A percentile compares a stretch with the other conserved stretches of the same genome.
phyloP scores from a whole-genome alignment of 2,329 filamentous ascomycete genomes.

The Paraphoma sp. region DNA sequence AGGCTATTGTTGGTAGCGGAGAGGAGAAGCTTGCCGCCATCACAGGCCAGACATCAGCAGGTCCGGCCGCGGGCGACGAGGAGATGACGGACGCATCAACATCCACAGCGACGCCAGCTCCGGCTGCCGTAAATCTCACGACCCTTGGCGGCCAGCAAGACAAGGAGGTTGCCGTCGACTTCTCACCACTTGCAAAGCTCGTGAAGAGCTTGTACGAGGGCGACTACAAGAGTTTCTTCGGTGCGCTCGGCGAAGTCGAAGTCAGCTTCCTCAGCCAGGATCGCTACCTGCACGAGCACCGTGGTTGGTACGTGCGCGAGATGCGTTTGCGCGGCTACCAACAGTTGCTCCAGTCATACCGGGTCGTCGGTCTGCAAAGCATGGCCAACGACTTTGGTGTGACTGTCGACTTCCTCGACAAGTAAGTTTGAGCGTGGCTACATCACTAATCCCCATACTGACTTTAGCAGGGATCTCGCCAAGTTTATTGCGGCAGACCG shows the following conservation, averaged over 20 bases:
- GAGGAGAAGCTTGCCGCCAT: constrained; percentile 88
- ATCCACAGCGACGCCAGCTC: constrained; percentile 59
- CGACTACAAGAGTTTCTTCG: constrained; percentile 93
- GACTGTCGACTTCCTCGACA: constrained; percentile 93
- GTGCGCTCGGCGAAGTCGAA: constrained; percentile 86
- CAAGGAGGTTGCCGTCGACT: constrained; percentile 83
- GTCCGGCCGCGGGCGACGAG: constrained; percentile 77
- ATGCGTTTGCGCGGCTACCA: constrained; percentile 97
- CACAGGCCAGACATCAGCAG: constrained; percentile 79
- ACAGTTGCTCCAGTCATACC: constrained; percentile 95
- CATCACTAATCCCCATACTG: constrained; percentile 13
- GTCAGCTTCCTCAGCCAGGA: constrained; percentile 93
- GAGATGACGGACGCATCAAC: constrained; percentile 69
- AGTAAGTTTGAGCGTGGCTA: constrained; percentile 61
- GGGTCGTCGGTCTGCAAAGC: constrained; percentile 93
- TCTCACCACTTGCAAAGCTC: constrained; percentile 83
- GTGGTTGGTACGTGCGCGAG: constrained; percentile 96
- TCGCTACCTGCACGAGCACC: constrained; percentile 94
- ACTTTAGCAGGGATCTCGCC: constrained; percentile 75
- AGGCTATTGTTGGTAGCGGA: constrained; percentile 89
- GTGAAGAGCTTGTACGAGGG: constrained; percentile 93
- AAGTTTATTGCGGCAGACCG: constrained; percentile 96
- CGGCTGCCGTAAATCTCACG: constrained; percentile 86
- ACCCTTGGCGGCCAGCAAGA: constrained; percentile 83
- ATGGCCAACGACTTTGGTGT: constrained; percentile 99